Evolutionary conservation across 352 stramenopile genomes (phyloP), one percentile per base, ranked within the genome.

Genomic region (Pythium utonaiense): DNA sequence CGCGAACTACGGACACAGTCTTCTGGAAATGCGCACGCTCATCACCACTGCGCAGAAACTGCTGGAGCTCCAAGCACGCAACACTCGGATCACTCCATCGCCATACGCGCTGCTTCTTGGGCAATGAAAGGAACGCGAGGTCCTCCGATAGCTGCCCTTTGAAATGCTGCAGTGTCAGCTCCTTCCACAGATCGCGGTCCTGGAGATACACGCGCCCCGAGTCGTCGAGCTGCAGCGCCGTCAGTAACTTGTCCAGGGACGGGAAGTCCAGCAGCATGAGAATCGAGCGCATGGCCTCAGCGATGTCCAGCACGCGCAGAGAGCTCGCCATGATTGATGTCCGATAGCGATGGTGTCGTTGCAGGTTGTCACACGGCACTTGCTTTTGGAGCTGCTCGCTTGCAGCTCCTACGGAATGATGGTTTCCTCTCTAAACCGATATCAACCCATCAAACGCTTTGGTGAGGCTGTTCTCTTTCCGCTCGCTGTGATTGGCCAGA

Each of bases 1-100:
- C 63, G 1, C 19, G 34, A 16, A 75, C 28, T 14, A 75, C 41
- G 2, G 53, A 52, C 48, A 75, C 64, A 1, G 52, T 53, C 24
- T 53, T 52, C 40, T 34, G 28, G 25, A 71, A 71, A 44, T 71
- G 64, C 2, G 59, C 38, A 1, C 36, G 58, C 13, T 71, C 64
- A 25, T 71, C 64, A n/a, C 57, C 64, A 14, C 42, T 31, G 8
- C 64, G 64, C 8, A 71, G 33, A 51, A 66, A 71, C 31, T 67
- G 57, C 16, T 45, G 57, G 17, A 64, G 21, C 31, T 55, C 57
- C 10, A 28, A 14, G 47, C 64, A 67, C 14, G 53, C 31, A 17
- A 57, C 3, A 10, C 56, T 19, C 24, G 3, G n/a, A 24, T 63
- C 38, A 1, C 34, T 63, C 64, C 64, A 71, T 17, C 48, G 28